Evolutionary conservation across 345 rosid genomes (phyloP).

Genomic region (Murraya paniculata): DNA sequence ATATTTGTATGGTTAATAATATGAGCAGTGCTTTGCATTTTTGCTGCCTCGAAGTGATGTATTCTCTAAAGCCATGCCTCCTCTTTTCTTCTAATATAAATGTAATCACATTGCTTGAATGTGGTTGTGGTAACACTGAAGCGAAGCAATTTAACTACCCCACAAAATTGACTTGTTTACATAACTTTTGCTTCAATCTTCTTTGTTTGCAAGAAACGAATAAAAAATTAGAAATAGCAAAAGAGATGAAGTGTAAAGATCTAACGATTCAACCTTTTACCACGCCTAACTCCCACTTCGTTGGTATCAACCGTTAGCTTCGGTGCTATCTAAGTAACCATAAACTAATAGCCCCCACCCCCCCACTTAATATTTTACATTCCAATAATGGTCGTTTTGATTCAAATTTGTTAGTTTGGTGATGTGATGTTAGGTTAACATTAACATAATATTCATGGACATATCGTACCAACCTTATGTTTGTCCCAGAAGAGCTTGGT

Average conservation of each 20-base stretch:
- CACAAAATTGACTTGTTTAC: background rate
- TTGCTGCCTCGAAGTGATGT: background rate
- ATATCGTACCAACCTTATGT: background rate
- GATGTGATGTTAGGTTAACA: constrained; percentile 17
- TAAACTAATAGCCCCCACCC: no score
- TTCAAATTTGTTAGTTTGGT: constrained; percentile 9
- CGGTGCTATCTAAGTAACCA: constrained; percentile 8
- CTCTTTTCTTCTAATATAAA: no score
- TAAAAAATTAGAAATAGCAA: background rate
- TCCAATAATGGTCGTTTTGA: no score
- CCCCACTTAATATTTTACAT: no score
- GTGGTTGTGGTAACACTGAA: constrained; percentile 2
- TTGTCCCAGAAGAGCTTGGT: background rate
- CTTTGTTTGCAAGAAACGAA: background rate
- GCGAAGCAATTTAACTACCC: constrained; percentile 5
- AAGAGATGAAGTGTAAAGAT: background rate
- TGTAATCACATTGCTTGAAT: constrained; percentile 8
- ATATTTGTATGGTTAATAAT: no score
- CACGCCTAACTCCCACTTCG: constrained; percentile 5
- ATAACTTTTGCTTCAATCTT: background rate
- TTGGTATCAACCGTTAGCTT: constrained; percentile 14
- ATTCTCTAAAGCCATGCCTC: background rate
- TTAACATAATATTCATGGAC: background rate
- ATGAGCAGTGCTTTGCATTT: background rate
- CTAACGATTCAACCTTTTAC: background rate